phyloP scores from a whole-genome alignment of 2,329 filamentous ascomycete species.

The Cordyceps cateniannulata region DNA sequence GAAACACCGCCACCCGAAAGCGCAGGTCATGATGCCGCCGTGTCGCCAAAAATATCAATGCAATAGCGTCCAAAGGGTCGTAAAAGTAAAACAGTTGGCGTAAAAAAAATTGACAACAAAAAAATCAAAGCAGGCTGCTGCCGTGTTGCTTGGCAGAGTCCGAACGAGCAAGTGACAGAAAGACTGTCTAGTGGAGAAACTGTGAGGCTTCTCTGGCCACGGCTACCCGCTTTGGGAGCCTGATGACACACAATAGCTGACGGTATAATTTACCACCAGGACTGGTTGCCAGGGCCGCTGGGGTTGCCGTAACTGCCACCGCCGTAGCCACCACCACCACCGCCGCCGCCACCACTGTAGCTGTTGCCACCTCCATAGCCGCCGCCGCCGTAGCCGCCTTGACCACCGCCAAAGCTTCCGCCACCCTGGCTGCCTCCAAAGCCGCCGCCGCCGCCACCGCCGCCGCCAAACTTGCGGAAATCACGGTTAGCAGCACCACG shows the following conservation, averaged over 20 bases:
- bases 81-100: slow-evolving; percentile 5
- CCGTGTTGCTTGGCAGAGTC: background rate
- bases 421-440: slow-evolving; percentile 22
- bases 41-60: slow-evolving; percentile 26
- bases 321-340: slow-evolving; percentile 31
- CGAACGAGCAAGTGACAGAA: background rate
- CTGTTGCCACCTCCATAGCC: slow-evolving; percentile 25
- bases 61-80: slow-evolving; percentile 21
- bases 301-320: slow-evolving; percentile 56
- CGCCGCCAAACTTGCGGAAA: slow-evolving; percentile 72
- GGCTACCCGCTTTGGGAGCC: background rate
- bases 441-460: slow-evolving; percentile 32
- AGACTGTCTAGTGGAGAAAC: background rate
- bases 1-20: slow-evolving; percentile 27
- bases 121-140: slow-evolving; percentile 20
- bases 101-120: slow-evolving; percentile 13
- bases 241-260: background rate
- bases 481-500: slow-evolving; percentile 75
- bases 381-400: slow-evolving; percentile 26
- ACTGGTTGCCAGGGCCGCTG: slow-evolving; percentile 60
- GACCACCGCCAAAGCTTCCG: slow-evolving; percentile 20
- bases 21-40: slow-evolving; percentile 37
- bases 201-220: background rate
- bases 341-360: slow-evolving; percentile 38
- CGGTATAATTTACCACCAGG: slow-evolving; percentile 53